Percentiles rank a stretch among this genome's conserved stretches.
These are phyloP conservation scores for Nadsonia commutata DNA, from an alignment of 1,139 yeast species.

Conservation along the genomic window DNA sequence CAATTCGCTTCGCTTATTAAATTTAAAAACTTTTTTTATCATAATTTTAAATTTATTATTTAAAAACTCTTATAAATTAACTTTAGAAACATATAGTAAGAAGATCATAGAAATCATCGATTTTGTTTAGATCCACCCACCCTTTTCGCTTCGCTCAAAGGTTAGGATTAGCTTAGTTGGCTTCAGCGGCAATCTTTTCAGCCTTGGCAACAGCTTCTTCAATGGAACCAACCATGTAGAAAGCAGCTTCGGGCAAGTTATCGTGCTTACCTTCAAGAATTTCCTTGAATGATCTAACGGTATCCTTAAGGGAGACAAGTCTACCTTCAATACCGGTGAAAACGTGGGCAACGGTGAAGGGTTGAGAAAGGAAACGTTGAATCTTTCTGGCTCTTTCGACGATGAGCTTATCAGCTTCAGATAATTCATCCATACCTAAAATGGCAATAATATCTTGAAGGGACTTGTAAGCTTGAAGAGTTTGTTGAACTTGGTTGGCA, in stretches of 20 bases:
- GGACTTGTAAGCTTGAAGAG: slow-evolving; percentile 98
- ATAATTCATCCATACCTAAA: slow-evolving; percentile 99
- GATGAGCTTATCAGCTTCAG: slow-evolving; percentile 95
- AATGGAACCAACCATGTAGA: slow-evolving; percentile 99
- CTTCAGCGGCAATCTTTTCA: slow-evolving; percentile 93
- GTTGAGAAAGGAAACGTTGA: slow-evolving; percentile 99
- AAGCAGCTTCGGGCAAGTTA: slow-evolving; percentile 96
- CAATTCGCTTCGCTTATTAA: too few species aligned
- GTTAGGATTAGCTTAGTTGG: slow-evolving; percentile 45
- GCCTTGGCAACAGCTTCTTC: slow-evolving; percentile 98
- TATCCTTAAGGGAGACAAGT: slow-evolving; percentile 92
- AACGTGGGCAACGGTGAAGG: slow-evolving; percentile 98
- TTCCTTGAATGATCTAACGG: slow-evolving; percentile 87
- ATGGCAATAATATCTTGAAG: slow-evolving; percentile 99
- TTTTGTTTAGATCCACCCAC: too few species aligned
- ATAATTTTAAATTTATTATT: too few species aligned
- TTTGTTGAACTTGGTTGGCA: slow-evolving; percentile 92
- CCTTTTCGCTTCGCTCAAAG: too few species aligned
- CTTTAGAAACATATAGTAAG: too few species aligned
- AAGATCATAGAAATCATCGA: too few species aligned
- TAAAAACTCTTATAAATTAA: too few species aligned
- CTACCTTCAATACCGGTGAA: slow-evolving; percentile 99
- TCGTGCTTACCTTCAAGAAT: slow-evolving; percentile 98
- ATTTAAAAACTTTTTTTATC: too few species aligned
- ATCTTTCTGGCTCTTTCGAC: slow-evolving; percentile 99